Evolutionary conservation across 2,329 filamentous ascomycete species (phyloP).

Genomic region (Teratosphaeria viscida): DNA sequence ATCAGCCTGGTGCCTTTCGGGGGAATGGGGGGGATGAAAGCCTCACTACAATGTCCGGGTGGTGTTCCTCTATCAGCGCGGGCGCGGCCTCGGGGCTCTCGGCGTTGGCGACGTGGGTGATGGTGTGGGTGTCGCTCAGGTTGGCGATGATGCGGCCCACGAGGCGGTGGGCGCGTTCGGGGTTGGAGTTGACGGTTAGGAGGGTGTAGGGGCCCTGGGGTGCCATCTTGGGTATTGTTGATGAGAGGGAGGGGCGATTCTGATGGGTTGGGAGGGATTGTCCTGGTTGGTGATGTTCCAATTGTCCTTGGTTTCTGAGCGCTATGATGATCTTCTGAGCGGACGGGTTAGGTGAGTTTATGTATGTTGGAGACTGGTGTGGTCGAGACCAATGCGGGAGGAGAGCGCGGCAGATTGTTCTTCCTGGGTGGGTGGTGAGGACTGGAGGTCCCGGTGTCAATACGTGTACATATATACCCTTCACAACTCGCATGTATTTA

Average conservation of each 20-base stretch:
- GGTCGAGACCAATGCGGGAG: neutral
- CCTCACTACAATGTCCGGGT: slow-evolving; percentile 38
- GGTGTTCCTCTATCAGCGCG: slow-evolving; percentile 4
- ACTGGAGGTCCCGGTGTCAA: neutral
- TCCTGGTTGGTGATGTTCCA: neutral
- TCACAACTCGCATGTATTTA: too few species aligned
- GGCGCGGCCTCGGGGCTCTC: slow-evolving; percentile 27
- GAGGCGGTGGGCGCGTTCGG: slow-evolving; percentile 52
- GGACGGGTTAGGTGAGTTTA: neutral
- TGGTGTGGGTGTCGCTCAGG: slow-evolving; percentile 53
- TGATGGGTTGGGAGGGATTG: neutral
- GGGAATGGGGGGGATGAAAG: too few species aligned
- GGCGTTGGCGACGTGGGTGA: slow-evolving; percentile 52
- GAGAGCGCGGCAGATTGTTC: neutral
- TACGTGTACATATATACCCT: too few species aligned
- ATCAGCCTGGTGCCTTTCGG: too few species aligned
- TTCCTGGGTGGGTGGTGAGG: neutral
- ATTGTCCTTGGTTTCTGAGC: too few species aligned
- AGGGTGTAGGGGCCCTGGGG: slow-evolving; percentile 48
- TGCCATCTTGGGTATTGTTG: neutral
- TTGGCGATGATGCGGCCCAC: slow-evolving; percentile 52
- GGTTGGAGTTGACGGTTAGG: slow-evolving; percentile 58
- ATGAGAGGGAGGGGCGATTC: neutral
- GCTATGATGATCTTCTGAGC: neutral
- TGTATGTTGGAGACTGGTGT: neutral